phyloP scores from a whole-genome alignment of 75 land plant species.

The Cupressus sempervirens region DNA sequence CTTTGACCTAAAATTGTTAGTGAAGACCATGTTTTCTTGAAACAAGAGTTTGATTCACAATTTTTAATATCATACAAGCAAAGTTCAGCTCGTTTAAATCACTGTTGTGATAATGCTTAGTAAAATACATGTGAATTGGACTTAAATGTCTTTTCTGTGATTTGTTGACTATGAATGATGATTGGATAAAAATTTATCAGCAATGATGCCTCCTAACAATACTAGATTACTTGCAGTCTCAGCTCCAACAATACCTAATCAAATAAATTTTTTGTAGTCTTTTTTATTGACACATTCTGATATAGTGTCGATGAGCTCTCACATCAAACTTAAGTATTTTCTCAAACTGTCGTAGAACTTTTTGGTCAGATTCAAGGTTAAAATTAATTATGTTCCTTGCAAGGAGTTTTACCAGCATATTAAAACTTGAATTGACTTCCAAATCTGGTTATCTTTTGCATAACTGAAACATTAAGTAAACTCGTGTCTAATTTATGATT shows the following conservation, averaged over 20 bases:
- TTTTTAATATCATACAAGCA: not conserved
- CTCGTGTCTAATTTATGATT: not conserved
- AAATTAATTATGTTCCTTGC: not conserved
- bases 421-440: not conserved
- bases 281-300: not conserved
- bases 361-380: not conserved
- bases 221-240: not conserved
- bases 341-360: not conserved
- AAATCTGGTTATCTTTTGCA: not conserved
- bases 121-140: not conserved
- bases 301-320: not conserved
- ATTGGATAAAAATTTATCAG: not conserved
- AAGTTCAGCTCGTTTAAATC: not conserved
- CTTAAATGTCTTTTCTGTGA: not conserved
- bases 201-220: not conserved
- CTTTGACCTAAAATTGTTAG: too few species aligned
- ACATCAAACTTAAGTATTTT: not conserved
- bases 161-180: not conserved
- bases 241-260: not conserved
- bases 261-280: too few species aligned
- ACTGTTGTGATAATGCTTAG: not conserved
- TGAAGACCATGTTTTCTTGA: too few species aligned
- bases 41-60: too few species aligned
- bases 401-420: not conserved
- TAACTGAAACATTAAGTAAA: not conserved